Conservation (phyloP, 1,284 basidiomycete genomes). For the Porogramme epimiltina region DNA sequence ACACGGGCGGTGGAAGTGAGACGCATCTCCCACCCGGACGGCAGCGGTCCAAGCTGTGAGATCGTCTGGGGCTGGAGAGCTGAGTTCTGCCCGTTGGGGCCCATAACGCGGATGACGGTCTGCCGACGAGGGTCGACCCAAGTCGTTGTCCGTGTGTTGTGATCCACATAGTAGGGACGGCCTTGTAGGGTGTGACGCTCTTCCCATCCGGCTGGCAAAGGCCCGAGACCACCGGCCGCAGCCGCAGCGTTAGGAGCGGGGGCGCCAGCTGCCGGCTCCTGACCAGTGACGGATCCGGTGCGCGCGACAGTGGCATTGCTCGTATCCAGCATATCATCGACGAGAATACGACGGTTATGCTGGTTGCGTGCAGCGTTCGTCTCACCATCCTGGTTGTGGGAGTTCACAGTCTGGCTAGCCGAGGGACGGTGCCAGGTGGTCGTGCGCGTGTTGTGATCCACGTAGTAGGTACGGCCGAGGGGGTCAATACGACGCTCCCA, state of each 20-base stretch:
- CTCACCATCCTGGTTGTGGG: slow-evolving; percentile 46
- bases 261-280: slow-evolving; percentile 34
- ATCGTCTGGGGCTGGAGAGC: slow-evolving; percentile 80
- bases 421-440: slow-evolving; percentile 91
- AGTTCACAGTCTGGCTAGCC: slow-evolving; percentile 43
- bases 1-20: slow-evolving; percentile 91
- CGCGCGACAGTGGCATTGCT: slow-evolving; percentile 34
- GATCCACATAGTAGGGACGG: slow-evolving; percentile 96
- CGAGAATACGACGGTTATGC: slow-evolving; percentile 59
- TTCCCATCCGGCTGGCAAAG: slow-evolving; percentile 96
- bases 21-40: slow-evolving; percentile 98
- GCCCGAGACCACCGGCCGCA: slow-evolving; percentile 56
- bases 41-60: slow-evolving; percentile 91
- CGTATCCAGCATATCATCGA: slow-evolving; percentile 61
- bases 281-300: slow-evolving; percentile 29
- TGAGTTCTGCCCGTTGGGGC: slow-evolving; percentile 73
- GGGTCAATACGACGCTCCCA: slow-evolving; percentile 95
- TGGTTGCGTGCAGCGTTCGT: slow-evolving; percentile 57
- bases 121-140: slow-evolving; percentile 97
- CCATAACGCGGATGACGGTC: slow-evolving; percentile 77
- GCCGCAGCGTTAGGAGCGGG: slow-evolving; percentile 34
- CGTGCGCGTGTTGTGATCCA: slow-evolving; percentile 90
- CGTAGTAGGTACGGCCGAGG: slow-evolving; percentile 86
- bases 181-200: slow-evolving; percentile 98
- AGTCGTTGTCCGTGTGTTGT: slow-evolving; percentile 94